A percentile compares a stretch with the other conserved stretches of the same genome.
phyloP scores from a whole-genome alignment of 805 yeast species.

The Hanseniaspora clermontiae region DNA sequence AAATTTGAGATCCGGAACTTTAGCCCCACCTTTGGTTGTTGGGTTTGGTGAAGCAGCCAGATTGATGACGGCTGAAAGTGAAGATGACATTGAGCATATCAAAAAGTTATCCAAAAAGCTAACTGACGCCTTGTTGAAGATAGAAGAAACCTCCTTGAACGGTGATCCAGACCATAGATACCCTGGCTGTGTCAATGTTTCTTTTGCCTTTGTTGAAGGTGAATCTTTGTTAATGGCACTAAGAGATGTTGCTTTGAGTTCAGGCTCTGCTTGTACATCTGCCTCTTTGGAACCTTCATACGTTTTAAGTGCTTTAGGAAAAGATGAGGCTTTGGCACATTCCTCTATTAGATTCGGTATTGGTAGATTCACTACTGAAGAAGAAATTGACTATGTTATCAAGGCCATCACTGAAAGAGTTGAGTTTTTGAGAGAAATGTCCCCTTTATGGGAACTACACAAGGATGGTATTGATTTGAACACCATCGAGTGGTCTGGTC shows the following conservation, averaged over 20 bases:
- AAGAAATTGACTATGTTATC: constrained; percentile 86
- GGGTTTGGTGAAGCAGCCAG: constrained; percentile 98
- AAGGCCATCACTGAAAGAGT: constrained; percentile 82
- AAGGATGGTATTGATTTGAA: constrained; percentile 94
- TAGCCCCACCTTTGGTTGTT: constrained; percentile 89
- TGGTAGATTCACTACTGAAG: constrained; percentile 94
- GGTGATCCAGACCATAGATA: constrained; percentile 68
- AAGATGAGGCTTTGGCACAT: constrained; percentile 96
- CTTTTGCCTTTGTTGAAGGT: constrained; percentile 96
- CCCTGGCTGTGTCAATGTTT: constrained; percentile 90
- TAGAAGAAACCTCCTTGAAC: constrained; percentile 81
- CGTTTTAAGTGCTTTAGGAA: constrained; percentile 91
- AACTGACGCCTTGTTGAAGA: constrained; percentile 54
- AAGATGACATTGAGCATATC: constrained; percentile 61
- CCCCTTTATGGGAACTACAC: constrained; percentile 98
- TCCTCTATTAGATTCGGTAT: constrained; percentile 96
- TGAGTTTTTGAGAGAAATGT: constrained; percentile 75
- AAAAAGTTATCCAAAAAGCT: constrained; percentile 58
- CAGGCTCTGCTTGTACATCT: constrained; percentile 97
- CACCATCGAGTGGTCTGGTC: constrained; percentile 96
- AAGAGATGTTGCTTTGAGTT: constrained; percentile 88
- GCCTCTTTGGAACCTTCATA: constrained; percentile 97
- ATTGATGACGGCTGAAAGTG: constrained; percentile 60
- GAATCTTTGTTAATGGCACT: constrained; percentile 95
- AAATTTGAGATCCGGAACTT: constrained; percentile 91